Conservation (phyloP, 2,329 filamentous ascomycete species). For the Aspergillus tamarii region DNA sequence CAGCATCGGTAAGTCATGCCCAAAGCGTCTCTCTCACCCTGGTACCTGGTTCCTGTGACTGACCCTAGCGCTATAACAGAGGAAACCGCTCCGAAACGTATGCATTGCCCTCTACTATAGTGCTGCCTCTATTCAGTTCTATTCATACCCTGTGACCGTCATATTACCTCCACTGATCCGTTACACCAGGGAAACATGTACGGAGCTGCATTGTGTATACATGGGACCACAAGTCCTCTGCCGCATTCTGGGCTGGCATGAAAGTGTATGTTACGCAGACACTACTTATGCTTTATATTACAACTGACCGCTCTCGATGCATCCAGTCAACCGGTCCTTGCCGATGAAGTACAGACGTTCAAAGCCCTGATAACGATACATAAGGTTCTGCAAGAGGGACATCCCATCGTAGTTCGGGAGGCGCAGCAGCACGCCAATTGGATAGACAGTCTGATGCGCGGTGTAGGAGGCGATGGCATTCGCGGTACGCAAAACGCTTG, state of each 20-base stretch:
- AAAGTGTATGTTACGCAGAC: conserved; percentile 75
- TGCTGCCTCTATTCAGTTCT: conserved; percentile 9
- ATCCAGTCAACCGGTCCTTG: conserved; percentile 86
- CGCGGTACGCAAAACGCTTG: conserved; percentile 60
- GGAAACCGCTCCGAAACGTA: conserved; percentile 70
- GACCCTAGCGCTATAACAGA: conserved; percentile 44
- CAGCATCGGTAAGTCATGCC: conserved; percentile 55
- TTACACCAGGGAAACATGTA: conserved; percentile 77
- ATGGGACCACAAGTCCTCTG: conserved; percentile 96
- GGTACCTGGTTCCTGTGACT: conserved; percentile 14
- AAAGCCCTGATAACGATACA: conserved; percentile 97
- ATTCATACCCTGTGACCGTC: neutral
- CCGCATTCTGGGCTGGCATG: conserved; percentile 96
- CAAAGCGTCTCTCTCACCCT: neutral
- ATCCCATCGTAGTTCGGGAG: conserved; percentile 83
- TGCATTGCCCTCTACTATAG: conserved; percentile 19
- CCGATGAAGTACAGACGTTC: conserved; percentile 98
- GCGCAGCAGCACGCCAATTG: conserved; percentile 85
- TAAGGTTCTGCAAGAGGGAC: conserved; percentile 96
- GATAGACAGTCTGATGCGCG: conserved; percentile 89
- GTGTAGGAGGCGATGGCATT: conserved; percentile 79
- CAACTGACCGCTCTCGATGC: conserved; percentile 4
- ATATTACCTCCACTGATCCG: conserved; percentile 8
- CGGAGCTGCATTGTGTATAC: conserved; percentile 97
- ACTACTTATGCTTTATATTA: neutral